Evolutionary conservation across 2,329 filamentous ascomycete genomes (phyloP).

Genomic region (Leptosphaerulina australis): DNA sequence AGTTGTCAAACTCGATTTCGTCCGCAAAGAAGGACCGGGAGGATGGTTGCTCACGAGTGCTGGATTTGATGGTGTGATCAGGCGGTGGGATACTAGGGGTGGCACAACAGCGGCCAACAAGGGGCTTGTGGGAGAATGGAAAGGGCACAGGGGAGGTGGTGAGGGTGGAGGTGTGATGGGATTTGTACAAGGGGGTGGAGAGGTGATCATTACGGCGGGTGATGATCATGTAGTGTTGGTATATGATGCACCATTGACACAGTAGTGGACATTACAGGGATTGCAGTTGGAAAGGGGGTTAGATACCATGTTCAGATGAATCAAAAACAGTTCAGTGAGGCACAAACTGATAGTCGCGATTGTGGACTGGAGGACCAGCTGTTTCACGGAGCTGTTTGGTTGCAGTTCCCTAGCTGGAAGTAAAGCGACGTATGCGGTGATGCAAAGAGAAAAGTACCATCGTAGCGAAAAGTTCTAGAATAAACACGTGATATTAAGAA

Average conservation of each 20-base stretch:
- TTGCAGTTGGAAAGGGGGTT: background rate
- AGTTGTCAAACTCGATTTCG: constrained; percentile 92
- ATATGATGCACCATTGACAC: constrained; percentile 31
- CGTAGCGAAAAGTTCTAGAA: no score
- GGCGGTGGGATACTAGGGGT: constrained; percentile 81
- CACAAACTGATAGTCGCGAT: no score
- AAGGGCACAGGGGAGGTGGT: constrained; percentile 81
- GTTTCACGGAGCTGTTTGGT: no score
- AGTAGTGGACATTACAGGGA: background rate
- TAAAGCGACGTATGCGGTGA: no score
- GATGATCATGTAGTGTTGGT: constrained; percentile 66
- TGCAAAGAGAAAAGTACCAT: no score
- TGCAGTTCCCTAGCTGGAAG: no score
- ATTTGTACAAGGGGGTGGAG: constrained; percentile 81
- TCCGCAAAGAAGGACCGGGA: constrained; percentile 55
- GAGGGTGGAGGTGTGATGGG: constrained; percentile 88
- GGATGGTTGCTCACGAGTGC: constrained; percentile 81
- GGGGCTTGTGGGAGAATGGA: constrained; percentile 85
- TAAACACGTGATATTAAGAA: no score
- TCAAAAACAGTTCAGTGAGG: no score
- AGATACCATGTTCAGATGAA: background rate
- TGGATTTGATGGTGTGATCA: constrained; percentile 89
- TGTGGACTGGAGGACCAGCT: no score
- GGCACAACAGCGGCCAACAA: constrained; percentile 69
- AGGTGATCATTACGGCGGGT: constrained; percentile 83